A percentile compares a stretch with the other conserved stretches of the same genome.
phyloP scores from a whole-genome alignment of 2,329 filamentous ascomycete species.

The Trichoderma simmonsii region DNA sequence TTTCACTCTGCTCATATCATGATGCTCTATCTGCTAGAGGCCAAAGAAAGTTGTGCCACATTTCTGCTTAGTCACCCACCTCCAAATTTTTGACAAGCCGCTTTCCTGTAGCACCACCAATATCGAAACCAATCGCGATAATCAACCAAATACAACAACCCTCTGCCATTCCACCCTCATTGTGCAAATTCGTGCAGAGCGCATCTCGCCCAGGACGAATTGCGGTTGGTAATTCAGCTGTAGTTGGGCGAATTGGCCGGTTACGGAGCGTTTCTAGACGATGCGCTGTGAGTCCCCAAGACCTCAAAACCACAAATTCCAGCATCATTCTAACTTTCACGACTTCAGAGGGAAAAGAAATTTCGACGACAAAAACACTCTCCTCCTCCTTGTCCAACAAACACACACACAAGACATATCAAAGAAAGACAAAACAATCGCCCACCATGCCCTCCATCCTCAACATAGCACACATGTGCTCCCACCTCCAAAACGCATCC shows the following conservation, averaged over 20 bases:
- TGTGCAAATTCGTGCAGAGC: neutral
- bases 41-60: neutral
- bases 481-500: slow-evolving; percentile 86
- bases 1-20: neutral
- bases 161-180: neutral
- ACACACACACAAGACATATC: neutral
- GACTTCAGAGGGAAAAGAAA: neutral
- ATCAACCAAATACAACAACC: neutral
- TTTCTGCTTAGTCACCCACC: slow-evolving; percentile 14
- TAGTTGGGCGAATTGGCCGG: slow-evolving; percentile 1
- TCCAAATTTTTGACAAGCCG: slow-evolving; percentile 17
- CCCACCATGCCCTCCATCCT: slow-evolving; percentile 51
- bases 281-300: neutral
- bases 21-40: neutral
- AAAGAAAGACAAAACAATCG: neutral
- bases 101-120: neutral
- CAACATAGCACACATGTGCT: slow-evolving; percentile 76
- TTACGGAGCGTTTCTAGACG: neutral
- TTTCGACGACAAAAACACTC: too few species aligned
- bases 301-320: neutral
- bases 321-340: neutral
- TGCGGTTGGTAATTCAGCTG: neutral
- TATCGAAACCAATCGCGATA: slow-evolving; percentile 8
- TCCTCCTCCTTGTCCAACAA: neutral
- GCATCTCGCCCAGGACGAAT: neutral